Evolutionary conservation across 2,329 filamentous ascomycete genomes (phyloP).

Genomic region (Byssothecium circinans): DNA sequence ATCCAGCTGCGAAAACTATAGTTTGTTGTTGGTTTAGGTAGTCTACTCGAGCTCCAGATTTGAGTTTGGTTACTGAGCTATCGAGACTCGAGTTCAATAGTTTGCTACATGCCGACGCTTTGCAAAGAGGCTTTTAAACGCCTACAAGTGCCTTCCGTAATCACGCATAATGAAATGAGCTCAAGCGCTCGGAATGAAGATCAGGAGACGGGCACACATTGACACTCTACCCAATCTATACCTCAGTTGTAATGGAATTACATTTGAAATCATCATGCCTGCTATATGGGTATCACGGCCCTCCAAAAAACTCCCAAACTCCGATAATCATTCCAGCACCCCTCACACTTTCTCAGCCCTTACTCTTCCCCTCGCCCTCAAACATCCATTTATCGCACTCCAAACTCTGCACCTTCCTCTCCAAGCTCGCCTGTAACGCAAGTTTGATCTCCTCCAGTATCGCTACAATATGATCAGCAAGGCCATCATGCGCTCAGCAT

Average conservation of each 20-base stretch:
- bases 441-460: slow-evolving; percentile 47
- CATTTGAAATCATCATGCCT: background rate
- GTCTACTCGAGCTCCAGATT: too few relatives aligned
- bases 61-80: too few relatives aligned
- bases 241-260: background rate
- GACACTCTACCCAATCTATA: too few relatives aligned
- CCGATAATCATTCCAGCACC: background rate
- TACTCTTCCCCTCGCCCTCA: slow-evolving; percentile 59
- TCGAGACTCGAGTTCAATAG: too few relatives aligned
- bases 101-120: too few relatives aligned
- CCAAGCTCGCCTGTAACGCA: slow-evolving; percentile 64
- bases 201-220: too few relatives aligned
- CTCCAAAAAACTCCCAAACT: background rate
- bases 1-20: too few relatives aligned
- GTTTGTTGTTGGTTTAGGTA: too few relatives aligned
- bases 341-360: background rate
- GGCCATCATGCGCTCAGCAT: background rate
- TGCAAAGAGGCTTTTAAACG: too few relatives aligned
- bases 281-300: slow-evolving; percentile 11
- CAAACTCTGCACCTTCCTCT: slow-evolving; percentile 71
- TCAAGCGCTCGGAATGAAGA: too few relatives aligned
- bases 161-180: too few relatives aligned
- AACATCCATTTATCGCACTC: slow-evolving; percentile 93
- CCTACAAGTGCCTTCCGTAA: too few relatives aligned
- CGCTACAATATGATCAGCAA: slow-evolving; percentile 5